Evolutionary conservation across 805 yeast genomes (phyloP), one percentile per base, ranked within the genome.

Genomic region (Cyberlindnera mycetangii): DNA sequence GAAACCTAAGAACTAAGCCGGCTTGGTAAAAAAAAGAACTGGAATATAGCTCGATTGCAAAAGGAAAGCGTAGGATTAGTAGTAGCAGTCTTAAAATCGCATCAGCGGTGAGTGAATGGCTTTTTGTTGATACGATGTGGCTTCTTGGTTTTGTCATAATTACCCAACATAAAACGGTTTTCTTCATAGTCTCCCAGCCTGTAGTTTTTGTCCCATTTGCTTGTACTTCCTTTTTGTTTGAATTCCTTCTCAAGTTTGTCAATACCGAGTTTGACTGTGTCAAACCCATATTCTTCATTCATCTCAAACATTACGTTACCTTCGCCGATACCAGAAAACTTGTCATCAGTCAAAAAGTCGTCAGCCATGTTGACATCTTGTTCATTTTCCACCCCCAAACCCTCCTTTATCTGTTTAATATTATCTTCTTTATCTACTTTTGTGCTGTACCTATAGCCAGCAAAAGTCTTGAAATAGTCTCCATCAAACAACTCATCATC

Each of bases 251-350:
- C 6, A 19, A 24, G 41, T 31, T 33, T 46, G 27, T 16, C 25
- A 14, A 49, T 3, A 19, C 44, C 22, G 11, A 52, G 45, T 22
- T 28, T 44, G 15, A 55, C 53, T 1, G 46, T 20, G 36, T 56
- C 53, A 38, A 56, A 55, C 4, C 59, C 58, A 42, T 37, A 58
- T n/a, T 55, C 49, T 24, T 56, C 58, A 12, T 51, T 44, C 37
- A 49, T 36, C 32, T 51, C 54, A 39, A 55, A 52, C 5, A 32
- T 9, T 12, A 44, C 28, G 6, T 39, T 49, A 15, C 39, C 45
- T 10, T 35, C 37, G 21, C 18, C 37, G 16, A 20, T 17, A 16
- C 12, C 12, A 15, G 16, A 8, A 19, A 14, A 4, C 5, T 31
- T 20, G n/a, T 39, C 44, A n/a, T 42, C 47, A 15, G 44, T 39